These are phyloP conservation scores for Parmelia sp. DNA, from an alignment of 495 filamentous ascomycete species.

Conservation along the genomic window DNA sequence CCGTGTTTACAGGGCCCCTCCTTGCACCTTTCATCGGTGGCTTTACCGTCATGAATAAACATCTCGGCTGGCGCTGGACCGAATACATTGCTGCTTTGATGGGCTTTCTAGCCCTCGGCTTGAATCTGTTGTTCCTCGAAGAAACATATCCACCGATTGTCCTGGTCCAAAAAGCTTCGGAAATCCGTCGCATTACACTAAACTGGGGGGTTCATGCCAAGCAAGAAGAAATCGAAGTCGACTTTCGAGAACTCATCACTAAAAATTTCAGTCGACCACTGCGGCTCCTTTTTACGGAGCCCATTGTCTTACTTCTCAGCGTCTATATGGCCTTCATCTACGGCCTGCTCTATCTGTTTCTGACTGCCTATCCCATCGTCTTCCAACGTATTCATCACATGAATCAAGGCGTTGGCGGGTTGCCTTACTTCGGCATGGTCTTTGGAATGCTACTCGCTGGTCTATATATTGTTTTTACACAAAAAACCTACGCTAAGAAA, in stretches of 20 bases:
- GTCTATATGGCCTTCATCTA: slow-evolving; percentile 80
- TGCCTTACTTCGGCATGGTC: slow-evolving; percentile 79
- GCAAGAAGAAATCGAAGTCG: slow-evolving; percentile 87
- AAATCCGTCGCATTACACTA: slow-evolving; percentile 71
- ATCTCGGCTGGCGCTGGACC: slow-evolving; percentile 83
- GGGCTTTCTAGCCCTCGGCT: slow-evolving; percentile 63
- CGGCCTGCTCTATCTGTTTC: slow-evolving; percentile 73
- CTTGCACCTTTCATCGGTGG: slow-evolving; percentile 80
- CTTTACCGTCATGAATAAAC: slow-evolving; percentile 61
- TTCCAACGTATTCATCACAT: slow-evolving; percentile 68
- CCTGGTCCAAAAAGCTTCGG: slow-evolving; percentile 66
- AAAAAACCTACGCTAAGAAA: slow-evolving; percentile 58
- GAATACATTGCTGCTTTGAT: slow-evolving; percentile 67
- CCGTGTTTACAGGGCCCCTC: slow-evolving; percentile 76
- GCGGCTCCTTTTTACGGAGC: slow-evolving; percentile 71
- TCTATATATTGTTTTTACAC: slow-evolving; percentile 54
- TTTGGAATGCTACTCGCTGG: slow-evolving; percentile 65
- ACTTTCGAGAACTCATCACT: slow-evolving; percentile 66
- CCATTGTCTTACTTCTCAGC: slow-evolving; percentile 66
- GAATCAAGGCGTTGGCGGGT: slow-evolving; percentile 58
- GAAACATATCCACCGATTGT: slow-evolving; percentile 84
- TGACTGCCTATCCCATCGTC: slow-evolving; percentile 74
- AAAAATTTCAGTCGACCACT: slow-evolving; percentile 83
- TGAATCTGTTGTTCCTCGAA: slow-evolving; percentile 65
- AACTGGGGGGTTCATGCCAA: slow-evolving; percentile 95